Evolutionary conservation across 73 alveolate species (phyloP), one percentile per base, ranked within the genome.

Genomic region (Breviolum minutum): DNA sequence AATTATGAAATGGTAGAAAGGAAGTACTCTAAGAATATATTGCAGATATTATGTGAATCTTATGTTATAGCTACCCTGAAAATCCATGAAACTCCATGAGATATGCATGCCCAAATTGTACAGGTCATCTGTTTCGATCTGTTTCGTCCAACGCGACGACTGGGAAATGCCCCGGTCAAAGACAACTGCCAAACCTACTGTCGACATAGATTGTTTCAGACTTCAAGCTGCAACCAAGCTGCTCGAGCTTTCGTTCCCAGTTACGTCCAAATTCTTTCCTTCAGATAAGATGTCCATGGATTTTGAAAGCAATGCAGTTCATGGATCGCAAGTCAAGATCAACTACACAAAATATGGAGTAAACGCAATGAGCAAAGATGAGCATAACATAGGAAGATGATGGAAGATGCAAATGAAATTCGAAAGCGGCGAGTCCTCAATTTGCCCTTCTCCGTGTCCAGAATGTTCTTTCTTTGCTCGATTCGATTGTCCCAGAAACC

Each of bases 221-320:
- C 63, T 12, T 27, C 63, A 20, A 77, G 8, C 13, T 6, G 30
- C 70, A 22, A 24, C 5, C 92, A 61, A 83, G 76, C n/a, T 48
- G n/a, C 92, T 54, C 92, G 14, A 83, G 92, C 92, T 48, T 83
- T 61, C 26, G 73, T 14, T 83, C 92, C 92, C 92, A 83, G 92
- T 83, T 83, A 73, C 92, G 92, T 2, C 92, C 92, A 61, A 83
- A 83, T n/a, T 83, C 92, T 32, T 83, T 83, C 92, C 92, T 83
- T n/a, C 87, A 62, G n/a, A 68, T 14, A 68, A 68, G 24, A 22
- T 6, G 77, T 2, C 24, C 77, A 68, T 14, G n/a, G n/a, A 68
- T 22, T 14, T 68, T 68, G 77, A 22, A 68, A 68, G 24, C 17
- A 68, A 68, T 6, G 4, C 77, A 68, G 6, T 68, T 14, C 77